Evolutionary conservation across 345 rosid genomes (phyloP).

Genomic region (Anacardium occidentale): DNA sequence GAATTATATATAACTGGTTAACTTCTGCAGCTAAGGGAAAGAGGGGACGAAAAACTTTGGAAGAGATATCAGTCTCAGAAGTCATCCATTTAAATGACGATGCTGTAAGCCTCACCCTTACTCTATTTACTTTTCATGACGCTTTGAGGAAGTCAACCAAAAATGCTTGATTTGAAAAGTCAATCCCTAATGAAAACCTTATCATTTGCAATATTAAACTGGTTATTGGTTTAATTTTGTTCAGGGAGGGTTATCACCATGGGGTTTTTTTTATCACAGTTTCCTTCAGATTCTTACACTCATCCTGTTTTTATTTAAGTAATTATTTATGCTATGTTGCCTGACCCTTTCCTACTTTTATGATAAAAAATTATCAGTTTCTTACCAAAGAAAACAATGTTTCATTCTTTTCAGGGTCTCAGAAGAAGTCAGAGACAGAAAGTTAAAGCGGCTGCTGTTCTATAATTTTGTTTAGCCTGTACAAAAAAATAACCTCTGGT

Average conservation of each 20-base stretch:
- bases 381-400: no score
- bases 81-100: conserved; percentile 24
- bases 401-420: conserved; percentile 23
- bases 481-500: neutral
- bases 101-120: conserved; percentile 29
- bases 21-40: conserved; percentile 35
- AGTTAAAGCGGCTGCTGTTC: neutral
- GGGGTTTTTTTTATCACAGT: no score
- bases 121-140: neutral
- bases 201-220: neutral
- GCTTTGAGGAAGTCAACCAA: neutral
- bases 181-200: neutral
- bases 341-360: no score
- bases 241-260: no score
- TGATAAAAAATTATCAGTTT: no score
- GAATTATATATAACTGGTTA: neutral
- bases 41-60: conserved; percentile 21
- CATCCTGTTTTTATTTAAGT: no score
- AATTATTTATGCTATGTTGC: no score
- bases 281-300: no score
- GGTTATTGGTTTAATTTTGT: no score
- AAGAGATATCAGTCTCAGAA: conserved; percentile 28
- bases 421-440: conserved; percentile 35
- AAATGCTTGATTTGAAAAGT: neutral
- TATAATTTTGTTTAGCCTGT: neutral